phyloP scores from a whole-genome alignment of 2,329 filamentous ascomycete genomes.

The Cyclaneusma minus region DNA sequence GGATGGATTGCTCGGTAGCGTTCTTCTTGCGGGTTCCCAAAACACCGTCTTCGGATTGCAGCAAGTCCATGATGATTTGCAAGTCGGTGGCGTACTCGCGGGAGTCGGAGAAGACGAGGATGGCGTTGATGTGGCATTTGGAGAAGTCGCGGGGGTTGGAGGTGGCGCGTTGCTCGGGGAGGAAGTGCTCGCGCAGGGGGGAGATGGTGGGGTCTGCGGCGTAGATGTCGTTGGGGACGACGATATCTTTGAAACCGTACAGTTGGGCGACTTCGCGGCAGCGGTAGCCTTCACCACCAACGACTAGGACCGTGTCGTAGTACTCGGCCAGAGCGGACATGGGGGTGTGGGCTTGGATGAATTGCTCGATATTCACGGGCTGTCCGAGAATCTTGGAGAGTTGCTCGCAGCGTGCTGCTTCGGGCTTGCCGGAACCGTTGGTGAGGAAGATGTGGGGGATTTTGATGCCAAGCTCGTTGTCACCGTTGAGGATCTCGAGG shows the following conservation, averaged over 20 bases:
- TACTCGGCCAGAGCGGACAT: slow-evolving; percentile 65
- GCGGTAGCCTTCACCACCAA: slow-evolving; percentile 61
- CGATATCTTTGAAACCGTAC: slow-evolving; percentile 60
- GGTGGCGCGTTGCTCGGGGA: slow-evolving; percentile 48
- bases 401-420: slow-evolving; percentile 47
- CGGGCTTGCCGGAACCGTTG: slow-evolving; percentile 60
- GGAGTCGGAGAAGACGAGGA: slow-evolving; percentile 61
- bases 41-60: slow-evolving; percentile 51
- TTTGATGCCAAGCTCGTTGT: slow-evolving; percentile 66
- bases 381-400: slow-evolving; percentile 49
- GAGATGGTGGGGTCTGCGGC: slow-evolving; percentile 55
- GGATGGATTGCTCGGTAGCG: slow-evolving; percentile 49
- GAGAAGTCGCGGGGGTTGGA: slow-evolving; percentile 57
- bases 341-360: slow-evolving; percentile 64
- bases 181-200: slow-evolving; percentile 49
- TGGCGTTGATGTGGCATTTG: slow-evolving; percentile 57
- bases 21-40: slow-evolving; percentile 50
- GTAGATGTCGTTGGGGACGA: slow-evolving; percentile 59
- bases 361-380: slow-evolving; percentile 54
- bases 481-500: slow-evolving; percentile 57
- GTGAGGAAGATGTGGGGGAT: slow-evolving; percentile 62
- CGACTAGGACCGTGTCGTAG: slow-evolving; percentile 61
- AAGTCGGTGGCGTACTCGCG: slow-evolving; percentile 62
- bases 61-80: slow-evolving; percentile 61
- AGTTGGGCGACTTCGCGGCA: slow-evolving; percentile 58